Percentiles rank a stretch among this genome's conserved stretches.
Conservation (phyloP, 2,329 filamentous ascomycete genomes). For the Trichoderma polysporum region DNA sequence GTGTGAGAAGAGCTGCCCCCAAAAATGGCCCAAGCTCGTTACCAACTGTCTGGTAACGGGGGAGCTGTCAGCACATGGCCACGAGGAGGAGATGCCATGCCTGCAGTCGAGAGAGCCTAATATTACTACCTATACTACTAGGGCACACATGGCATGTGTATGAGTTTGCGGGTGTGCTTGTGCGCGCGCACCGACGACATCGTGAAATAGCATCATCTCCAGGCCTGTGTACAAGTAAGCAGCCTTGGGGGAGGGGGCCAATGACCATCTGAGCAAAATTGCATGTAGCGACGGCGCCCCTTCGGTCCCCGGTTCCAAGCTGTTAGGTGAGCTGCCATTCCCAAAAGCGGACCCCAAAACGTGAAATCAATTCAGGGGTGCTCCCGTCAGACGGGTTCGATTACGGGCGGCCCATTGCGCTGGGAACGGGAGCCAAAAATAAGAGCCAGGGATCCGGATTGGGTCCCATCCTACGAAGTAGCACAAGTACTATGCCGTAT, state of each 20-base stretch:
- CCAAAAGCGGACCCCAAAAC: not conserved
- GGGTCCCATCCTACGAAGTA: not conserved
- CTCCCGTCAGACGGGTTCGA: slow-evolving; percentile 1
- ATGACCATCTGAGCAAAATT: not conserved
- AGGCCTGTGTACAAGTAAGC: not conserved
- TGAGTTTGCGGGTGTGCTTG: not conserved
- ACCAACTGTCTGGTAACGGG: not conserved
- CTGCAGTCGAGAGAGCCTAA: not conserved
- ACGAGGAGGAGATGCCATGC: not conserved
- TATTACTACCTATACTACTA: too few relatives aligned
- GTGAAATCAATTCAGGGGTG: not conserved
- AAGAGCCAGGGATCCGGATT: not conserved
- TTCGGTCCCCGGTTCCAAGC: not conserved
- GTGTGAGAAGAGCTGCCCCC: not conserved
- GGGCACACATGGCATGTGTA: too few relatives aligned
- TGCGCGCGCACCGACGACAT: not conserved
- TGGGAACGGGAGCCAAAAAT: slow-evolving; percentile 13
- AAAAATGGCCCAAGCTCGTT: not conserved
- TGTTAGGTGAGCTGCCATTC: slow-evolving; percentile 1
- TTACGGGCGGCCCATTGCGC: slow-evolving; percentile 17
- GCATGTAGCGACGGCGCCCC: not conserved
- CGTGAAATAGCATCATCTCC: not conserved
- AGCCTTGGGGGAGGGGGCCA: not conserved
- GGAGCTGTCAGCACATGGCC: not conserved
- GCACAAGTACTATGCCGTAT: not conserved